Conservation (phyloP, 179 eudicot species). For the Camellia oleifera region DNA sequence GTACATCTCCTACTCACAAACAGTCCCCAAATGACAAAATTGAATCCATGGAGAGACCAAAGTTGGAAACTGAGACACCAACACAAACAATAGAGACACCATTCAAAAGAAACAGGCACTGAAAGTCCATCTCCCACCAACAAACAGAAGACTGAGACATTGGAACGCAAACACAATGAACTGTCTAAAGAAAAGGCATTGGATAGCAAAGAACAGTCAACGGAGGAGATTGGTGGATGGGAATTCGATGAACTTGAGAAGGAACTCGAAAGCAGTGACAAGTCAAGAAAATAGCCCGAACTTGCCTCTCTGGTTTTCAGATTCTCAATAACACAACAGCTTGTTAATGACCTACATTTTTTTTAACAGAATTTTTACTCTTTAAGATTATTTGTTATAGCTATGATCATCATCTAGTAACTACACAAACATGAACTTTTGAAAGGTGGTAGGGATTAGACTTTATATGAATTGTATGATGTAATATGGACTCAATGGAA, state of each 20-base stretch:
- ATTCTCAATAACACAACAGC: background rate
- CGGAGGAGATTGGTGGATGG: conserved; percentile 43
- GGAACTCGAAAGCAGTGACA: conserved; percentile 19
- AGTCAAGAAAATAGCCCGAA: background rate
- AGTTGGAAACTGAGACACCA: conserved; percentile 18
- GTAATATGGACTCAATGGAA: conserved; percentile 1
- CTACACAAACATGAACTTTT: background rate
- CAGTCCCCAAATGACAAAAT: conserved; percentile 11
- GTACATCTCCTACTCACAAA: conserved; percentile 15
- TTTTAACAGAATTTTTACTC: background rate
- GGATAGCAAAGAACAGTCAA: conserved; percentile 23
- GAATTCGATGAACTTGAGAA: conserved; percentile 43
- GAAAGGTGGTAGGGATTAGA: conserved; percentile 8
- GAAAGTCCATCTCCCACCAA: conserved; percentile 7
- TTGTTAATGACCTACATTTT: background rate
- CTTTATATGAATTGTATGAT: background rate
- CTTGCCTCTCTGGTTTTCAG: background rate
- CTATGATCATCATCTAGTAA: background rate
- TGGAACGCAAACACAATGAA: background rate
- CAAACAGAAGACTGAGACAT: background rate
- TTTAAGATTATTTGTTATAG: background rate
- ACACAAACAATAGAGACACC: conserved; percentile 1
- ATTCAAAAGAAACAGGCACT: background rate
- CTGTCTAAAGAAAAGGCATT: conserved; percentile 11
- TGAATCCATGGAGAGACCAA: conserved; percentile 6